These are phyloP conservation scores for Penicillium olsonii DNA, from an alignment of 2,329 filamentous ascomycete genomes.

Conservation along the genomic window DNA sequence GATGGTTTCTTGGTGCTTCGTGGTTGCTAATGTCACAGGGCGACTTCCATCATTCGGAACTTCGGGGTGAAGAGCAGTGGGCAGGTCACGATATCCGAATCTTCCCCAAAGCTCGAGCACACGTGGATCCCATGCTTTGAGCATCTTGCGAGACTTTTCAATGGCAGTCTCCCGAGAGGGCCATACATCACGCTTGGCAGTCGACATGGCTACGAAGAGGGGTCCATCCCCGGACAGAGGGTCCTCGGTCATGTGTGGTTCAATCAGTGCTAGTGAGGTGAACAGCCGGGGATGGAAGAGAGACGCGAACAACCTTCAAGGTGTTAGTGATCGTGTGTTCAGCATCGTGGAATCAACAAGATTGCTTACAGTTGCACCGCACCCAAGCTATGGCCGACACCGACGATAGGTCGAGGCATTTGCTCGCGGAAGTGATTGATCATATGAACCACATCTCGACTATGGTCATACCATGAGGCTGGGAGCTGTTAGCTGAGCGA, in stretches of 20 bases:
- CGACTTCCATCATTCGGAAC: background rate
- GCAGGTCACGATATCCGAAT: slow-evolving; percentile 7
- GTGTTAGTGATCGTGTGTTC: background rate
- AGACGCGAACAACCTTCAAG: background rate
- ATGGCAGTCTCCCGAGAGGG: slow-evolving; percentile 1
- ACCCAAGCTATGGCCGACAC: slow-evolving; percentile 46
- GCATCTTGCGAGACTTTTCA: background rate
- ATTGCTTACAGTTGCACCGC: slow-evolving; percentile 4
- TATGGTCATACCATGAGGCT: slow-evolving; percentile 63
- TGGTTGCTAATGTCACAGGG: slow-evolving; percentile 3
- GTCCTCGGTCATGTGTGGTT: slow-evolving; percentile 2
- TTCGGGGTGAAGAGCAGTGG: background rate
- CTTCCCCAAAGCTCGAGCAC: slow-evolving; percentile 9
- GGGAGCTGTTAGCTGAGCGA: background rate
- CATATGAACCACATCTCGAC: slow-evolving; percentile 9
- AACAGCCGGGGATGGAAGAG: slow-evolving; percentile 6
- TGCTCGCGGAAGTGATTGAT: slow-evolving; percentile 6
- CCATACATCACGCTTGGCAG: slow-evolving; percentile 12
- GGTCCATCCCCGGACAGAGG: slow-evolving; percentile 2
- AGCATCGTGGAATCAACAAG: background rate
- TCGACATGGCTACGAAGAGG: slow-evolving; percentile 1
- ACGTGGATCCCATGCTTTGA: slow-evolving; percentile 9
- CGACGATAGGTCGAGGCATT: slow-evolving; percentile 6
- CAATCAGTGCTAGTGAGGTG: slow-evolving; percentile 1
- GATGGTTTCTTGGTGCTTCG: slow-evolving; percentile 13